Conservation (phyloP, 108 stramenopile species). For the Cyclotella atomus region DNA sequence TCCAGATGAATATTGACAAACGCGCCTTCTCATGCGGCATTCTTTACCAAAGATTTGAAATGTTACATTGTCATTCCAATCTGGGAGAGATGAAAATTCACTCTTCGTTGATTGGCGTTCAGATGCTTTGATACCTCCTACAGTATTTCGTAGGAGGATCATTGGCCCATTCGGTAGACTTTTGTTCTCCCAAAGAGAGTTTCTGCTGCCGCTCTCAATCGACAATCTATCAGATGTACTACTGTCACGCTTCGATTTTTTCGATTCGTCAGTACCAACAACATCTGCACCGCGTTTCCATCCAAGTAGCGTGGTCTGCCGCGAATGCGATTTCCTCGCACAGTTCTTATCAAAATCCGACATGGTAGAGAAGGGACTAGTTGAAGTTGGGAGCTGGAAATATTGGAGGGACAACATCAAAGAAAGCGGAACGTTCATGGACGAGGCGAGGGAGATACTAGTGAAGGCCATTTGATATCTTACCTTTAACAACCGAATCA, state of each 20-base stretch:
- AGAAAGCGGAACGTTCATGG: too few species aligned
- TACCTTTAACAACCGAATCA: not conserved
- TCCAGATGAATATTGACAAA: conserved; percentile 35
- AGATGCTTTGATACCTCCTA: conserved; percentile 18
- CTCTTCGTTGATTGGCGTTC: conserved; percentile 17
- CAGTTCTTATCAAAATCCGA: not conserved
- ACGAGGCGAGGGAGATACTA: too few species aligned
- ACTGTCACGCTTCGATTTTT: too few species aligned
- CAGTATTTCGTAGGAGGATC: conserved; percentile 17
- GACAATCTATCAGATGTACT: too few species aligned
- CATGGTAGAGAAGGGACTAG: too few species aligned
- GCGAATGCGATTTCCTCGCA: not conserved
- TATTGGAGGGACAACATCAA: too few species aligned
- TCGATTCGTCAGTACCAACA: not conserved
- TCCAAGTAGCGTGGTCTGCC: not conserved
- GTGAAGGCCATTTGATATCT: too few species aligned
- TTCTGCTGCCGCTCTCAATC: not conserved
- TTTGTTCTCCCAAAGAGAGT: conserved; percentile 30
- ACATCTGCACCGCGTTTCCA: not conserved
- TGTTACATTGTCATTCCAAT: conserved; percentile 43
- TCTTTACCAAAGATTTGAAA: conserved; percentile 38
- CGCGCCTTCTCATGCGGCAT: conserved; percentile 45
- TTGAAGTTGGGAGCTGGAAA: too few species aligned
- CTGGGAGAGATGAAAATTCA: conserved; percentile 25
- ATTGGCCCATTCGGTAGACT: conserved; percentile 33